Evolutionary conservation across 169 alveolate species (phyloP).

Genomic region (Plasmodium relictum): DNA sequence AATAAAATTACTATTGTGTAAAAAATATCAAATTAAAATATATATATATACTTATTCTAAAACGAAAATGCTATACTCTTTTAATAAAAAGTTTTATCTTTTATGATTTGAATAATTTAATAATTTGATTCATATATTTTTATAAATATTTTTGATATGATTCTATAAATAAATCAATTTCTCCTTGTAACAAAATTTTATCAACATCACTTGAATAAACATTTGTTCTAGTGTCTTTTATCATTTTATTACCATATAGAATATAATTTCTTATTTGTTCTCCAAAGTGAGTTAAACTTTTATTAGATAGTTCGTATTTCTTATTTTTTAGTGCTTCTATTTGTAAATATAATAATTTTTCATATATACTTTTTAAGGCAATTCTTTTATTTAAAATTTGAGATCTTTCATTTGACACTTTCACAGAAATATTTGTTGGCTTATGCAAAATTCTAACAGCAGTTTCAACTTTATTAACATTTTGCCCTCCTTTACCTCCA

Average conservation of each 20-base stretch:
- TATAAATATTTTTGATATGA: constrained; percentile 48
- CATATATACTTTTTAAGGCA: constrained; percentile 82
- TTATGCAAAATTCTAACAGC: constrained; percentile 95
- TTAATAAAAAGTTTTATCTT: too few relatives aligned
- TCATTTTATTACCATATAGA: constrained; percentile 74
- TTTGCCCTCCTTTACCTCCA: constrained; percentile 97
- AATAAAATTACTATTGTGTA: too few relatives aligned
- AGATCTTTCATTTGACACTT: constrained; percentile 84
- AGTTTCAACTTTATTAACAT: constrained; percentile 95
- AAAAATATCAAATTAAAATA: too few relatives aligned
- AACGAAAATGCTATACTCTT: too few relatives aligned
- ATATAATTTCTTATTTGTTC: constrained; percentile 74
- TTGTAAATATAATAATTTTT: constrained; percentile 77
- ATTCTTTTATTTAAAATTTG: constrained; percentile 82
- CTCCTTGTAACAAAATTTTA: constrained; percentile 61
- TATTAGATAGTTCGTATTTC: constrained; percentile 56
- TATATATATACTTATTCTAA: too few relatives aligned
- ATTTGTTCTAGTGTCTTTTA: constrained; percentile 57
- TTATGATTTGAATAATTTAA: too few relatives aligned
- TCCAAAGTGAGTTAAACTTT: constrained; percentile 69
- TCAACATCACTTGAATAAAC: constrained; percentile 60
- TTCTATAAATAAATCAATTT: constrained; percentile 61
- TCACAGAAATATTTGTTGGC: constrained; percentile 93
- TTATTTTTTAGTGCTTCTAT: constrained; percentile 58
- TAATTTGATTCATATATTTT: background rate